Evolutionary conservation across 768 basidiomycete species (phyloP), one percentile per base, ranked within the genome.

Genomic region (Boletus huronensis): DNA sequence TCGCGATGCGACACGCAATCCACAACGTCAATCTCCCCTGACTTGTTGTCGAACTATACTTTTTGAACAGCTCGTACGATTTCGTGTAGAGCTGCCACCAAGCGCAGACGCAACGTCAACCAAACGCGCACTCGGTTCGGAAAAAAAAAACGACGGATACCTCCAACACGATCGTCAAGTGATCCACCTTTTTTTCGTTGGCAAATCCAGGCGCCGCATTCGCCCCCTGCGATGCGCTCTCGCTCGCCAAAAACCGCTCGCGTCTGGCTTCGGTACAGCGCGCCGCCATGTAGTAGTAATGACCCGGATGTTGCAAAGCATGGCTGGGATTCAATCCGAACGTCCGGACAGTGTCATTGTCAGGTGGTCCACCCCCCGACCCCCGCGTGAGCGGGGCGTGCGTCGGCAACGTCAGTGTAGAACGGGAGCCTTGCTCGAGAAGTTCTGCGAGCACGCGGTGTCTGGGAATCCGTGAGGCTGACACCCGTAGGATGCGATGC

Each of bases 151-250:
- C 1, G 19, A 48, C 35, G 14, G 25, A 35, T 52, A 89, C 93
- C 80, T 99, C 96, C 29, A 96, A 74, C 39, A 91, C 82, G 35
- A 95, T 75, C 2, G 82, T 80, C 19, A 88, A 69, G 67, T 99
- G 95, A 54, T 96, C 93, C 7, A 95, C 89, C 66, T 93, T 98
- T 69, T 85, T 89, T 72, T 99, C 96, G 57, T 96, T 96, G 19
- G 76, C 72, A 64, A 89, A 88, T 0, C 92, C 92, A 1, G 93
- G 90, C 0, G 85, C 78, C 6, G 72, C 60, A 39, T 64, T 61
- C 2, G 67, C 60, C 43, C 73, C 71, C 42, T 77, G 74, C 5
- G 67, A 75, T n/a, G 61, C 57, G 29, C 56, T 59, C 52, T 89
- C 84, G 10, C 75, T 75, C 17, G 75, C 74, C 48, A 87, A 58